Evolutionary conservation across 495 filamentous ascomycete genomes (phyloP).

Genomic region (Halenospora varia): DNA sequence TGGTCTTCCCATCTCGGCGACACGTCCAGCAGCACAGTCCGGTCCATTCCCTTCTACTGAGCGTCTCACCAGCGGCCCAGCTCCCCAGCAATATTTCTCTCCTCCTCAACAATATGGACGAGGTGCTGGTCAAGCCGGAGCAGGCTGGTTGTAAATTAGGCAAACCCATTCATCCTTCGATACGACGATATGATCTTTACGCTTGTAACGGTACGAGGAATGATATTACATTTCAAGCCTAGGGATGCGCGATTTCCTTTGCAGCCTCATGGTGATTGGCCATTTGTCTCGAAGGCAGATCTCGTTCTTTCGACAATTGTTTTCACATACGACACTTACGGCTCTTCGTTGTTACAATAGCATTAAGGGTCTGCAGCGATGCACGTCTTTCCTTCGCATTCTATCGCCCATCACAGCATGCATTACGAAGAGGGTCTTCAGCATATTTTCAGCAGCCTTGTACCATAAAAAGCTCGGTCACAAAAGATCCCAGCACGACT

Average conservation of each 20-base stretch:
- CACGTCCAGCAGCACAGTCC: conserved; percentile 10
- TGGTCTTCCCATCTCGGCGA: conserved; percentile 12
- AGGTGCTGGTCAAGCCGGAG: conserved; percentile 15
- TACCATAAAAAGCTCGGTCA: conserved; percentile 24
- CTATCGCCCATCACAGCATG: conserved; percentile 20
- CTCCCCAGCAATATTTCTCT: conserved; percentile 12
- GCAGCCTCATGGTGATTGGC: not conserved
- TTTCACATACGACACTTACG: conserved; percentile 30
- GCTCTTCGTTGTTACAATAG: conserved; percentile 27
- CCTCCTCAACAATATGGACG: conserved; percentile 21
- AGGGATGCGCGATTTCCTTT: conserved; percentile 5
- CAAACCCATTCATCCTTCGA: conserved; percentile 2
- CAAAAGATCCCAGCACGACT: conserved; percentile 26
- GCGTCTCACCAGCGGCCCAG: conserved; percentile 2
- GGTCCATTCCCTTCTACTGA: conserved; percentile 15
- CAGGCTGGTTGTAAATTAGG: conserved; percentile 15
- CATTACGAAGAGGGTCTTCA: conserved; percentile 11
- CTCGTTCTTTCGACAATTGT: conserved; percentile 19
- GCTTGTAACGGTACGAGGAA: conserved; percentile 31
- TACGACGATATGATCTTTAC: conserved; percentile 28
- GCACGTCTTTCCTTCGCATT: conserved; percentile 15
- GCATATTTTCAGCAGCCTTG: conserved; percentile 18
- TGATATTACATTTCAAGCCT: conserved; percentile 22
- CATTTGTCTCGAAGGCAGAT: not conserved
- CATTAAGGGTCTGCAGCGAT: conserved; percentile 13